Evolutionary conservation across 2,329 filamentous ascomycete genomes (phyloP).

Genomic region (Paraphoma chrysanthemicola): DNA sequence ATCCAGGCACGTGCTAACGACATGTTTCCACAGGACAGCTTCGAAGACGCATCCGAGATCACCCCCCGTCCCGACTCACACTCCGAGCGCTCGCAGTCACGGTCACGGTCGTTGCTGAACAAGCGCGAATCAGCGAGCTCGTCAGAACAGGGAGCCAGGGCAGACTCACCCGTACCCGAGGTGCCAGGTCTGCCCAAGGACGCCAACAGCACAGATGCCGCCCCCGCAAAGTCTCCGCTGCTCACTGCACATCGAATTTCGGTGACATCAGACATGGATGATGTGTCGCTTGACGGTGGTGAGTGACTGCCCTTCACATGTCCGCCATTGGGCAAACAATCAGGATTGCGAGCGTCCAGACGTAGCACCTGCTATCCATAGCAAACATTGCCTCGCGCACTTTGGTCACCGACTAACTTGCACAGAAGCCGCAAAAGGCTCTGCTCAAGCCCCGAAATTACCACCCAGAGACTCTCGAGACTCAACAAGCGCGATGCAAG

Average conservation of each 20-base stretch:
- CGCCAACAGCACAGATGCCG: slow-evolving; percentile 18
- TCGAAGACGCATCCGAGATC: slow-evolving; percentile 80
- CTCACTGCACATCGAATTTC: slow-evolving; percentile 63
- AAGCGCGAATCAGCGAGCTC: slow-evolving; percentile 43
- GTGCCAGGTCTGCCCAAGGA: slow-evolving; percentile 19
- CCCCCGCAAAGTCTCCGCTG: slow-evolving; percentile 58
- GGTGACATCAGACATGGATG: slow-evolving; percentile 63
- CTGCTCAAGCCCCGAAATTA: slow-evolving; percentile 57
- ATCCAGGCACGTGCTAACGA: slow-evolving; percentile 15
- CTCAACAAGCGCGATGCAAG: slow-evolving; percentile 59
- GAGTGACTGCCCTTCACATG: slow-evolving; percentile 47
- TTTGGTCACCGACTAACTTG: background rate
- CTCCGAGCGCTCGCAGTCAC: slow-evolving; percentile 42
- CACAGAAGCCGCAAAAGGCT: slow-evolving; percentile 34
- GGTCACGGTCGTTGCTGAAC: slow-evolving; percentile 62
- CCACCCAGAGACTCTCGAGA: slow-evolving; percentile 58
- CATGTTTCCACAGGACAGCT: slow-evolving; percentile 66
- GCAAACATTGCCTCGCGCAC: background rate
- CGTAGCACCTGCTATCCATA: background rate
- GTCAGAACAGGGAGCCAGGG: slow-evolving; percentile 30
- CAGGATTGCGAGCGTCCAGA: background rate
- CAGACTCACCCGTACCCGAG: slow-evolving; percentile 30
- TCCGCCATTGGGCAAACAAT: background rate
- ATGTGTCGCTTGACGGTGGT: slow-evolving; percentile 69
- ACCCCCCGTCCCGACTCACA: slow-evolving; percentile 48